A percentile compares a stretch with the other conserved stretches of the same genome.
phyloP scores from a whole-genome alignment of 75 land plant genomes.

The Pseudotsuga menziesii region DNA sequence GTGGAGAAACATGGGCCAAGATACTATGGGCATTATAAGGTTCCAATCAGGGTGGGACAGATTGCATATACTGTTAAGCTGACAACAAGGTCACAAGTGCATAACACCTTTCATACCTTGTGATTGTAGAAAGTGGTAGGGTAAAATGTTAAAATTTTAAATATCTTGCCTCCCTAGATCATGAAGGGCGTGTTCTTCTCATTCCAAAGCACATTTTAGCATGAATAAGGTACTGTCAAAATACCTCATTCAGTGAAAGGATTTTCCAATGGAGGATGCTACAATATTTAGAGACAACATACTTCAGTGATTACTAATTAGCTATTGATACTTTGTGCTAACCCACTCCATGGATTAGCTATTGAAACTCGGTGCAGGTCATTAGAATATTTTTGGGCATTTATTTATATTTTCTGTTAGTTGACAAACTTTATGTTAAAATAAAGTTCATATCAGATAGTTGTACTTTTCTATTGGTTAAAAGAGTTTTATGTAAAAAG shows the following conservation, averaged over 20 bases:
- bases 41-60: neutral
- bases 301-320: too few relatives aligned
- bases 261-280: neutral
- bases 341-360: too few relatives aligned
- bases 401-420: too few relatives aligned
- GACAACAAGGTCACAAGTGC: neutral
- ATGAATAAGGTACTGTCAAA: neutral
- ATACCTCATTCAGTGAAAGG: slow-evolving; percentile 3
- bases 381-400: too few relatives aligned
- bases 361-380: too few relatives aligned
- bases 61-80: neutral
- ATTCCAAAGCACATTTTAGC: neutral
- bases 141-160: neutral
- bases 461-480: too few relatives aligned
- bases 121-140: neutral
- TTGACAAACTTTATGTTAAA: too few relatives aligned
- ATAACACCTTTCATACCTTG: neutral
- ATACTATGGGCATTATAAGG: neutral
- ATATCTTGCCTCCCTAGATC: neutral
- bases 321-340: too few relatives aligned
- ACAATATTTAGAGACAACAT: too few relatives aligned
- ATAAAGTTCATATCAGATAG: too few relatives aligned
- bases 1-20: neutral
- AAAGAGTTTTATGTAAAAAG: too few relatives aligned
- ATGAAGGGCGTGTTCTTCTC: neutral